A percentile compares a stretch with the other conserved stretches of the same genome.
Evolutionary conservation across 306 rosid genomes (phyloP).

Genomic region (Prosopis cineraria): DNA sequence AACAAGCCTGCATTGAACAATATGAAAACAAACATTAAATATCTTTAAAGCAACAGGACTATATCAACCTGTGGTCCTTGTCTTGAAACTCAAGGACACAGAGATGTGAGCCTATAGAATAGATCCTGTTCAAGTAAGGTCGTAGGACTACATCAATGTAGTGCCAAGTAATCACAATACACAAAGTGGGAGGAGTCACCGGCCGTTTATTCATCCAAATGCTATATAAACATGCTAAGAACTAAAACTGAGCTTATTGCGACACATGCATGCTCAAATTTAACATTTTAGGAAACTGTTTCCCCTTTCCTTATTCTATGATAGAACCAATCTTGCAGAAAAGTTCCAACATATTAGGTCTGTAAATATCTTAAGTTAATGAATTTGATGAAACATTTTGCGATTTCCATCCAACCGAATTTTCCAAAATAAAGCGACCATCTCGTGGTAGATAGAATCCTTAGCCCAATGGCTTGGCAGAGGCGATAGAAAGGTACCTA

Average conservation of each 20-base stretch:
- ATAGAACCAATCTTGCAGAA: background rate
- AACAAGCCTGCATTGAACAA: constrained; percentile 66
- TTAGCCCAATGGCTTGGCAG: constrained; percentile 14
- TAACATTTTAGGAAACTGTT: constrained; percentile 18
- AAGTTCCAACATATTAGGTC: background rate
- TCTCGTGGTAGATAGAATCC: constrained; percentile 29
- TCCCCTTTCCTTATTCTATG: constrained; percentile 15
- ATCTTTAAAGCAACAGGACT: constrained; percentile 21
- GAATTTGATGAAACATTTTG: constrained; percentile 12
- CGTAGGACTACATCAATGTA: constrained; percentile 32
- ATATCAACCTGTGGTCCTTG: no score
- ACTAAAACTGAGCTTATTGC: constrained; percentile 21
- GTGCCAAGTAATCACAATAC: constrained; percentile 26
- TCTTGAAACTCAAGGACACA: no score
- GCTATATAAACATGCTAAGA: constrained; percentile 5
- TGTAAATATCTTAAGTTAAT: background rate
- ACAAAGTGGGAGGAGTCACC: constrained; percentile 2
- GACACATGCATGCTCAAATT: constrained; percentile 33
- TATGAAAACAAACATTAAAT: constrained; percentile 32
- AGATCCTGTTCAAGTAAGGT: no score
- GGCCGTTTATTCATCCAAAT: constrained; percentile 25
- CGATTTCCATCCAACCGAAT: constrained; percentile 22
- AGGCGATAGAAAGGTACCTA: constrained; percentile 57
- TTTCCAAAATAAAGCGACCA: constrained; percentile 5
- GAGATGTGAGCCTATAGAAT: no score